Conservation (phyloP, 1,139 yeast species). For the Candida sp. region DNA sequence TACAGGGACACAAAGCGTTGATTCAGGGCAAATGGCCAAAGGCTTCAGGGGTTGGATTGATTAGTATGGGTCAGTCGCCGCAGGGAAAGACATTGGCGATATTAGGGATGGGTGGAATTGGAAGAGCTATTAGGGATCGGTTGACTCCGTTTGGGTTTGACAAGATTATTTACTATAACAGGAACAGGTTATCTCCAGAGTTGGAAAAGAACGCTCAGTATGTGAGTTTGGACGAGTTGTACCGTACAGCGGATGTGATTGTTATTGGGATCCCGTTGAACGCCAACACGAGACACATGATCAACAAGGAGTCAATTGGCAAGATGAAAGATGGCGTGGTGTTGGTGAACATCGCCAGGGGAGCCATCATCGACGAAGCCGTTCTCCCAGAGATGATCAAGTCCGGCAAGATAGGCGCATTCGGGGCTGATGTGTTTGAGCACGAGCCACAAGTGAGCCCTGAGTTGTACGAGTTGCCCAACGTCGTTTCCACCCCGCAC, state of each 20-base stretch:
- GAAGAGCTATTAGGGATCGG: slow-evolving; percentile 65
- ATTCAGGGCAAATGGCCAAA: slow-evolving; percentile 59
- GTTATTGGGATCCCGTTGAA: slow-evolving; percentile 66
- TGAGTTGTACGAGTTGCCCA: slow-evolving; percentile 56
- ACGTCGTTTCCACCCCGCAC: slow-evolving; percentile 75
- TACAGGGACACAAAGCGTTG: slow-evolving; percentile 42
- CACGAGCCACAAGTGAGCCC: slow-evolving; percentile 72
- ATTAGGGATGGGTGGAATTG: slow-evolving; percentile 79
- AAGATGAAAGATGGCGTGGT: slow-evolving; percentile 69
- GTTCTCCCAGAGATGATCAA: slow-evolving; percentile 65
- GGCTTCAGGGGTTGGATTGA: slow-evolving; percentile 24
- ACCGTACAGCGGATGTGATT: slow-evolving; percentile 56
- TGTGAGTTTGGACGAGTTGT: slow-evolving; percentile 58
- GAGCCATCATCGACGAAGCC: slow-evolving; percentile 72
- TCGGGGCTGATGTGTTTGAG: slow-evolving; percentile 85
- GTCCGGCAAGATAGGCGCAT: slow-evolving; percentile 69
- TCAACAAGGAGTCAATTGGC: slow-evolving; percentile 51
- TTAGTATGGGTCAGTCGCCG: slow-evolving; percentile 51
- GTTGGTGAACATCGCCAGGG: slow-evolving; percentile 74
- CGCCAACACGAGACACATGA: slow-evolving; percentile 56
- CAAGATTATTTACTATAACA: slow-evolving; percentile 61
- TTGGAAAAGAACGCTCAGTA: slow-evolving; percentile 60
- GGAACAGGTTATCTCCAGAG: slow-evolving; percentile 53
- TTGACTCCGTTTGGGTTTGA: slow-evolving; percentile 68
- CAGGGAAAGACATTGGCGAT: slow-evolving; percentile 64